phyloP scores from a whole-genome alignment of 768 basidiomycete species.

The Tylopilus sp. region DNA sequence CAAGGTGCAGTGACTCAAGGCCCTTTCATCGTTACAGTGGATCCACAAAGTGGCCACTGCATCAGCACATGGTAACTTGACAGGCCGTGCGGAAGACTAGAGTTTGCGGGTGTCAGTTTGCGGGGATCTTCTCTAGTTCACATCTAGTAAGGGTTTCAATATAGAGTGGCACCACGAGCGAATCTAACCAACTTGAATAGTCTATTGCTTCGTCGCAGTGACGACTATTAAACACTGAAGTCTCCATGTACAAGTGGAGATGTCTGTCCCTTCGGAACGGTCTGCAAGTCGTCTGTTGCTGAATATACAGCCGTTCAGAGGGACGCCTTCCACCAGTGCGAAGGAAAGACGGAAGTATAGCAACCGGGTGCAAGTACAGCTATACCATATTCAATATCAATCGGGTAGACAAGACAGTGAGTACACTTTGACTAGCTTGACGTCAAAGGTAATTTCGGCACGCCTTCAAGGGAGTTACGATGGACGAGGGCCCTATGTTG shows the following conservation, averaged over 20 bases:
- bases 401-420: slow-evolving; percentile 13
- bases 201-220: neutral
- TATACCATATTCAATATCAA: slow-evolving; percentile 18
- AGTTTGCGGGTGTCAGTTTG: no score
- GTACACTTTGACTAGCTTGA: neutral
- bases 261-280: slow-evolving; percentile 19
- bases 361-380: slow-evolving; percentile 14
- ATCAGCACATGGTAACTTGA: no score
- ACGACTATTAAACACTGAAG: neutral
- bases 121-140: neutral
- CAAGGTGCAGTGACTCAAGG: no score
- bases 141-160: neutral
- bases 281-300: slow-evolving; percentile 14
- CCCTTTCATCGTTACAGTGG: no score
- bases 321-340: slow-evolving; percentile 13
- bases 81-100: no score
- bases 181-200: neutral
- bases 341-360: neutral
- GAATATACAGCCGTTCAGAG: slow-evolving; percentile 9
- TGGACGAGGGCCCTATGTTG: slow-evolving; percentile 3
- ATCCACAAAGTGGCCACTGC: no score
- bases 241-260: neutral
- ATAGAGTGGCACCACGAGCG: no score
- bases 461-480: slow-evolving; percentile 1
- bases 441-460: neutral